Conservation (phyloP, 768 basidiomycete species). For the Serpula lacrymans region DNA sequence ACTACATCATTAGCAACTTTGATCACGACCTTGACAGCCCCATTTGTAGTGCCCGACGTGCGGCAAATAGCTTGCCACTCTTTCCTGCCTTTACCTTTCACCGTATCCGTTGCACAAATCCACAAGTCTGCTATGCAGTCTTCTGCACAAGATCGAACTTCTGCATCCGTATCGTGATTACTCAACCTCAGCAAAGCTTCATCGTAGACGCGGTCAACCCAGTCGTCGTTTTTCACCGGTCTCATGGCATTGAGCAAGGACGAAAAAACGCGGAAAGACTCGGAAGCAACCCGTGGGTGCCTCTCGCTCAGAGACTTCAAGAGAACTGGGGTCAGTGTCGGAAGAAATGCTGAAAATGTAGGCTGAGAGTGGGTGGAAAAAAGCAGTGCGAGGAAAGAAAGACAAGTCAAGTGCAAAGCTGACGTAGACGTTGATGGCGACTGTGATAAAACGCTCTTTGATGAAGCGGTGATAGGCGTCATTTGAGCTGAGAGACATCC, state of each 20-base stretch:
- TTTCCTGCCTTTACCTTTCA: constrained; percentile 57
- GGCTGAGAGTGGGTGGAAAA: constrained; percentile 64
- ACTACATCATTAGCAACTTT: constrained; percentile 77
- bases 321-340: constrained; percentile 68
- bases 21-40: constrained; percentile 77
- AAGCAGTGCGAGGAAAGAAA: constrained; percentile 84
- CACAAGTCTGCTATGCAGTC: constrained; percentile 84
- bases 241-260: constrained; percentile 74
- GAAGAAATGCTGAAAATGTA: constrained; percentile 58
- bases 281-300: constrained; percentile 85
- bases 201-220: constrained; percentile 71
- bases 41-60: constrained; percentile 64
- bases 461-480: constrained; percentile 56
- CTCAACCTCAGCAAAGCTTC: constrained; percentile 69
- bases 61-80: constrained; percentile 84
- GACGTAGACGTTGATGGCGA: constrained; percentile 75
- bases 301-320: constrained; percentile 74
- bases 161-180: constrained; percentile 86
- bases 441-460: constrained; percentile 62
- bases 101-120: constrained; percentile 76
- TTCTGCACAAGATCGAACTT: constrained; percentile 81
- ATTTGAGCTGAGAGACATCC: constrained; percentile 78
- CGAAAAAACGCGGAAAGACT: constrained; percentile 85
- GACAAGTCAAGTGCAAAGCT: constrained; percentile 74
- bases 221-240: constrained; percentile 60